These are phyloP conservation scores for Apiospora saccharicola DNA, from an alignment of 2,329 filamentous ascomycete genomes.

Conservation along the genomic window DNA sequence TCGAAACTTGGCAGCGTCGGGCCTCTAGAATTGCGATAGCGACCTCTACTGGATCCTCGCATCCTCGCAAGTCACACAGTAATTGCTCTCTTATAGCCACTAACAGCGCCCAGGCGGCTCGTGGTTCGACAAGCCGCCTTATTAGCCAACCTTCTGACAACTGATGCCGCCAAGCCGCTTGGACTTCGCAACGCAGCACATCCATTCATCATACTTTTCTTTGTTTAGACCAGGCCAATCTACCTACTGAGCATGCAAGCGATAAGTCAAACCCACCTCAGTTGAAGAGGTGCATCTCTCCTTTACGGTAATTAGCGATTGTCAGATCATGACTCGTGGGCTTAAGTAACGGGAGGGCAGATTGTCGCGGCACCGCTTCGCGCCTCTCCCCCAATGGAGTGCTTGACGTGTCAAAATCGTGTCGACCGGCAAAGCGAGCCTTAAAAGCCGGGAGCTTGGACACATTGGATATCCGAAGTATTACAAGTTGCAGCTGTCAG, in stretches of 20 bases:
- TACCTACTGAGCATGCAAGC: background rate
- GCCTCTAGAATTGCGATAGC: background rate
- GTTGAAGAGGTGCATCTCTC: background rate
- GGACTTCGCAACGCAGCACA: background rate
- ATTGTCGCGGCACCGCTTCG: background rate
- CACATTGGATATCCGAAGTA: background rate
- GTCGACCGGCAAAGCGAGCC: background rate
- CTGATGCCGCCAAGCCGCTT: background rate
- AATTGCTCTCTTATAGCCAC: conserved; percentile 1
- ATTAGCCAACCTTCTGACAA: background rate
- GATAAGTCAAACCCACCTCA: background rate
- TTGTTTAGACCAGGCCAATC: background rate
- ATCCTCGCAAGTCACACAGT: background rate
- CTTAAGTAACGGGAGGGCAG: background rate
- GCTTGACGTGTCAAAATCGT: background rate
- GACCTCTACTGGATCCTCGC: background rate
- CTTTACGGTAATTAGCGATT: background rate
- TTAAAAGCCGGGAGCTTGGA: background rate
- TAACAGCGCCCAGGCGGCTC: background rate
- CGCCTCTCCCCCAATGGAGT: background rate
- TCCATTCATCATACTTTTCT: background rate
- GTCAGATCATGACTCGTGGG: background rate
- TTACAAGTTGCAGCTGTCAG: background rate
- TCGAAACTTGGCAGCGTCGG: background rate
- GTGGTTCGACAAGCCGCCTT: background rate